Evolutionary conservation across 176 grass and related monocot genomes (phyloP), one percentile per base, ranked within the genome.

Genomic region (Musa schizocarpa): DNA sequence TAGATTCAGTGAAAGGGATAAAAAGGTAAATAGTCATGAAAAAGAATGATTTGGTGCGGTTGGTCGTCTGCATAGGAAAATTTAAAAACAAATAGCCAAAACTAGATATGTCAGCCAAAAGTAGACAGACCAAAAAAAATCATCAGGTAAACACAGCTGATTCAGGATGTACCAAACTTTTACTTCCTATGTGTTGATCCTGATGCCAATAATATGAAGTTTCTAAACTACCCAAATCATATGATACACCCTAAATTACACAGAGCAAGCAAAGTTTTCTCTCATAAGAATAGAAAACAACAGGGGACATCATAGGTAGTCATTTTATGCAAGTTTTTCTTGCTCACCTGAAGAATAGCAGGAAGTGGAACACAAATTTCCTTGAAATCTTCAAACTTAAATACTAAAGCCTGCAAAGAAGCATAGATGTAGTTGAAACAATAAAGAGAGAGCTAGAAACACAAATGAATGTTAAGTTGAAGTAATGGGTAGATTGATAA

Each of bases 291-390:
- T 19, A 43, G 11, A 4, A 68, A 68, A 68, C 2, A 62, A 20
- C 17, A 20, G 21, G 51, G 68, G 16, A 9, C 34, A 50, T 20
- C 17, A 1, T 10, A 70, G 68, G 20, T 52, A 21, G 52, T 70
- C 63, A 26, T 13, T 25, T 65, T 65, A 26, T 26, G 63, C 2
- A 13, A 65, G 63, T 65, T 62, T 62, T 62, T 25, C 24, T 43
- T 75, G 54, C 53, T 48, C 91, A 93, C 94, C 88, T 98, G 94
- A 65, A 98, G 83, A 76, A 98, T 77, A 91, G 90, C 90, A 48
- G 94, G 90, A 85, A 98, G 94, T 21, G 94, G 94, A 43, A 93
- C 84, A 8, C 26, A 70, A 74, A 98, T 86, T 24, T 84, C 84
- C 58, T 54, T 77, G 83, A 98, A 87, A 79, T 98, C 94, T 87